Evolutionary conservation across 2,329 filamentous ascomycete genomes (phyloP).

Genomic region (Fusarium pseudocircinatum): DNA sequence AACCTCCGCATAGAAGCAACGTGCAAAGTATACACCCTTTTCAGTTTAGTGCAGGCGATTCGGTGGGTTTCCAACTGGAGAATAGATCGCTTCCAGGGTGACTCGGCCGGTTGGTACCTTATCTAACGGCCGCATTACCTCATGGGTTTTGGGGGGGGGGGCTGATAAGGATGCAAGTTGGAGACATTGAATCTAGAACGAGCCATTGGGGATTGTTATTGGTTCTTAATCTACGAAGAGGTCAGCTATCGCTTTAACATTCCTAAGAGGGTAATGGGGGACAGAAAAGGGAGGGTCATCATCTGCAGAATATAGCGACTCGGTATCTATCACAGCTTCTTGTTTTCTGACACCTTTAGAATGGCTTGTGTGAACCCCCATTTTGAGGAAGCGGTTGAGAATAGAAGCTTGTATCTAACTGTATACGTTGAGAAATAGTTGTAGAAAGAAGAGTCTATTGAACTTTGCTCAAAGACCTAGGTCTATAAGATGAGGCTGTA

Average conservation of each 20-base stretch:
- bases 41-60: slow-evolving; percentile 19
- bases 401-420: background rate
- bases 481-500: background rate
- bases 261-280: background rate
- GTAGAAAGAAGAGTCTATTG: background rate
- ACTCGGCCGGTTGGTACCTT: background rate
- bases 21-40: slow-evolving; percentile 30
- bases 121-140: slow-evolving; percentile 10
- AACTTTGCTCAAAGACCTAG: background rate
- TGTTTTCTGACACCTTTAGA: background rate
- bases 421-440: background rate
- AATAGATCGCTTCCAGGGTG: background rate
- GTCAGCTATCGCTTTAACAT: background rate
- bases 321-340: background rate
- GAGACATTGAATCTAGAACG: background rate
- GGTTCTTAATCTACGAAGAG: background rate
- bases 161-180: slow-evolving; percentile 2
- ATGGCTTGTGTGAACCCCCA: background rate
- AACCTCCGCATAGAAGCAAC: slow-evolving; percentile 3
- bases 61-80: slow-evolving; percentile 4
- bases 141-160: background rate
- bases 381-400: background rate
- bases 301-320: background rate
- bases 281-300: background rate
- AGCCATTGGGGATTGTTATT: background rate